phyloP scores from a whole-genome alignment of 306 rosid genomes.

The Delonix regia region DNA sequence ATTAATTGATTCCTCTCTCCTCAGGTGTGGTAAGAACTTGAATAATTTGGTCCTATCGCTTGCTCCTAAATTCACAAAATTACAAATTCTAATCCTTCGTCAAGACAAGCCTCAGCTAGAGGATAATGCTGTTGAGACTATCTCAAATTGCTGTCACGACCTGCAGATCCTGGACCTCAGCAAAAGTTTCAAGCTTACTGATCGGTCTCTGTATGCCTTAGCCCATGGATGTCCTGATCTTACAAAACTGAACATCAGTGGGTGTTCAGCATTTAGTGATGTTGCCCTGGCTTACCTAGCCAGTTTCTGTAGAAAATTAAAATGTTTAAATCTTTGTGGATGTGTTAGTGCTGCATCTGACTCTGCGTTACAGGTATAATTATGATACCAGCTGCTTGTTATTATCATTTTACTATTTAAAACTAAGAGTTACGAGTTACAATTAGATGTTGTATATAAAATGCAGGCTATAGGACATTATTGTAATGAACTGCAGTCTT shows the following conservation, averaged over 20 bases:
- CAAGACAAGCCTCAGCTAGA: slow-evolving; percentile 91
- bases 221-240: slow-evolving; percentile 81
- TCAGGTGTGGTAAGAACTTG: slow-evolving; percentile 95
- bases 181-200: slow-evolving; percentile 93
- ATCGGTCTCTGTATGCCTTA: slow-evolving; percentile 66
- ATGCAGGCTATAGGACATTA: slow-evolving; percentile 80
- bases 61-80: slow-evolving; percentile 73
- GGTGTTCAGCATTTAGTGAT: slow-evolving; percentile 81
- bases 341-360: slow-evolving; percentile 80
- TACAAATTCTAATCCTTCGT: slow-evolving; percentile 78
- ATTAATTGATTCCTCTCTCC: slow-evolving; percentile 26
- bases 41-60: slow-evolving; percentile 83
- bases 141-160: slow-evolving; percentile 75
- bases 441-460: slow-evolving; percentile 9
- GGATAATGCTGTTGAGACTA: slow-evolving; percentile 75
- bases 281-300: slow-evolving; percentile 71
- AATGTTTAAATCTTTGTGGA: slow-evolving; percentile 87
- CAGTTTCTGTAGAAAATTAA: slow-evolving; percentile 69
- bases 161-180: slow-evolving; percentile 94
- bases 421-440: slow-evolving; percentile 12
- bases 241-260: slow-evolving; percentile 80
- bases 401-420: neutral
- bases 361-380: slow-evolving; percentile 76
- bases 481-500: slow-evolving; percentile 74
- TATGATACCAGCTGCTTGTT: neutral